Conservation (phyloP, 2,329 filamentous ascomycete species). For the Fusarium sublunatum region DNA sequence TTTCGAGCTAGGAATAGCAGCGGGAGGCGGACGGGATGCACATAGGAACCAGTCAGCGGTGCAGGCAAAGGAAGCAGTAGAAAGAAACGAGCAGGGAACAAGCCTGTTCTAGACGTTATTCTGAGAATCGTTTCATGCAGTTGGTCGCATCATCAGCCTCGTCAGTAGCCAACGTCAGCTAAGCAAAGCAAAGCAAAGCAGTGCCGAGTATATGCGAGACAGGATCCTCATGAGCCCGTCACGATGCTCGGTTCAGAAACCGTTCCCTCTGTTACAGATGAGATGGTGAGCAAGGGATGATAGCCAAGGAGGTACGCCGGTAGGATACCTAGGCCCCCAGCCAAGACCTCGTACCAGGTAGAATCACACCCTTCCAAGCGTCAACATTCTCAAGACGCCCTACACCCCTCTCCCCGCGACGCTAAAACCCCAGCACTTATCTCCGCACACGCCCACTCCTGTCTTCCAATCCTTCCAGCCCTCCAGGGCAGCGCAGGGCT, state of each 20-base stretch:
- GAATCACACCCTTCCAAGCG: constrained; percentile 1
- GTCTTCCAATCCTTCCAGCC: constrained; percentile 15
- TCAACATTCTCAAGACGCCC: constrained; percentile 7
- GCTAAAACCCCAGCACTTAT: constrained; percentile 6
- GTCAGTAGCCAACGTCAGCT: background rate
- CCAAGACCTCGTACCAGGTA: constrained; percentile 22
- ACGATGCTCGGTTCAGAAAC: constrained; percentile 3
- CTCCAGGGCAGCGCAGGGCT: constrained; percentile 37
- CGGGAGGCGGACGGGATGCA: constrained; percentile 34
- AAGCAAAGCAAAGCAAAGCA: too few relatives aligned
- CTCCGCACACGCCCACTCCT: constrained; percentile 5
- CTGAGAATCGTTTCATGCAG: constrained; percentile 24
- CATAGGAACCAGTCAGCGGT: constrained; percentile 27
- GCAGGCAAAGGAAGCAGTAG: constrained; percentile 27
- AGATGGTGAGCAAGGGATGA: constrained; percentile 5
- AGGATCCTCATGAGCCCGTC: background rate
- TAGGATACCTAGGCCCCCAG: constrained; percentile 20
- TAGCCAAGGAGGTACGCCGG: background rate
- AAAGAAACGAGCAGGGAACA: constrained; percentile 30
- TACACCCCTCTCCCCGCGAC: constrained; percentile 33
- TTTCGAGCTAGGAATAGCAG: constrained; percentile 32
- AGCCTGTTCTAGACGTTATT: constrained; percentile 24
- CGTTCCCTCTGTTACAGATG: background rate
- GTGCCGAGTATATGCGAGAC: background rate
- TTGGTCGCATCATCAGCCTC: constrained; percentile 13